Evolutionary conservation across 108 stramenopile genomes (phyloP).

Genomic region (Epithemia pelagica): DNA sequence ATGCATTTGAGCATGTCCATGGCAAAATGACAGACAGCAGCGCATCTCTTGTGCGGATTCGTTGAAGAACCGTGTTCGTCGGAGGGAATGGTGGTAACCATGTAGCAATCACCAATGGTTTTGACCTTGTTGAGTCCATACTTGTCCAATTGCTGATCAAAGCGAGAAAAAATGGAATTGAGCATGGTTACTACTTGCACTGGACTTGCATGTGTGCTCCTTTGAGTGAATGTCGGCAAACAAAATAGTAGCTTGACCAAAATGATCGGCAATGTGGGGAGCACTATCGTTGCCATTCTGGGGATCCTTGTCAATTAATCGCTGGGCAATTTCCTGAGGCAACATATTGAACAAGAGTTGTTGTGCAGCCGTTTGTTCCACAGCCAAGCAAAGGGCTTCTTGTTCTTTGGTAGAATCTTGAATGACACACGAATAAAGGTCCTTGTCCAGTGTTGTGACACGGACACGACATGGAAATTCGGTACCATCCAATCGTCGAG

Average conservation of each 20-base stretch:
- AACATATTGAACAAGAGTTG: conserved; percentile 39
- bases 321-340: conserved; percentile 36
- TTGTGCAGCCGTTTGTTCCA: conserved; percentile 31
- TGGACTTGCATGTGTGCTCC: neutral
- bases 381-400: conserved; percentile 21
- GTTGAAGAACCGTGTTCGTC: neutral
- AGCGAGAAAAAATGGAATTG: neutral
- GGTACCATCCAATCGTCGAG: neutral
- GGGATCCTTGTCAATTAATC: conserved; percentile 41
- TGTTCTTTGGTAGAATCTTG: conserved; percentile 37
- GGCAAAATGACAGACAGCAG: conserved; percentile 41
- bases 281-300: neutral
- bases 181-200: neutral
- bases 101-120: conserved; percentile 13
- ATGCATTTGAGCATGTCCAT: conserved; percentile 37
- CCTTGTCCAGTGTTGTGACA: neutral
- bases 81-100: conserved; percentile 2
- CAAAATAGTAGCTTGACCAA: conserved; percentile 34
- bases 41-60: conserved; percentile 13
- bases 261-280: conserved; percentile 42
- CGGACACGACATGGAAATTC: neutral
- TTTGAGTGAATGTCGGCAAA: conserved; percentile 34
- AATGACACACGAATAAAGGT: conserved; percentile 11
- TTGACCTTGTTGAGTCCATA: conserved; percentile 10
- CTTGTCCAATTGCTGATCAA: neutral